A percentile compares a stretch with the other conserved stretches of the same genome.
These are phyloP conservation scores for Triticum dicoccoides DNA, from an alignment of 176 grass and related monocot species.

Conservation along the genomic window DNA sequence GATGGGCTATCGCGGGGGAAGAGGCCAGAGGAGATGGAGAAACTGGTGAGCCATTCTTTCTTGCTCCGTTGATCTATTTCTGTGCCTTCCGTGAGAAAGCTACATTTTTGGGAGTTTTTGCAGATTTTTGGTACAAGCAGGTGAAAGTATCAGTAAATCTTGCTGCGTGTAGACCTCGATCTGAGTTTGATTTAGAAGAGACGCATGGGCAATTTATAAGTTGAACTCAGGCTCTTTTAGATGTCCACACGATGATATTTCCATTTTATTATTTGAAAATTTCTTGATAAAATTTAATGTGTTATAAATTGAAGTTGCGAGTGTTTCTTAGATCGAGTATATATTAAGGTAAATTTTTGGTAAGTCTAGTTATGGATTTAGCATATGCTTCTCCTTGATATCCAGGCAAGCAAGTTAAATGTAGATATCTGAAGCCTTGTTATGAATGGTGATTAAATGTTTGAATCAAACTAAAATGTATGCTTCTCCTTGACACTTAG, in stretches of 20 bases:
- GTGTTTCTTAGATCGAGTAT: not conserved
- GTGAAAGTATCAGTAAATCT: not conserved
- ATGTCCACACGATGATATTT: not conserved
- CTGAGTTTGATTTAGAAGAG: not conserved
- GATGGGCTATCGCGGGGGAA: constrained; percentile 85
- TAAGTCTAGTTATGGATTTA: not conserved
- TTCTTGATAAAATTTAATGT: not conserved
- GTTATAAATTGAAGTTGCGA: not conserved
- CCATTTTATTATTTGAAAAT: not conserved
- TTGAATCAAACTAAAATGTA: not conserved
- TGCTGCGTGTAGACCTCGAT: not conserved
- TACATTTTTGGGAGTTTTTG: not conserved
- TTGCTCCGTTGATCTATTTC: not conserved
- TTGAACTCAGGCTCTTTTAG: not conserved
- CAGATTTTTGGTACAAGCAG: not conserved
- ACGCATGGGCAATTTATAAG: not conserved
- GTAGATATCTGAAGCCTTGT: not conserved
- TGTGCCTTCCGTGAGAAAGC: not conserved
- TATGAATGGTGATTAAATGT: not conserved
- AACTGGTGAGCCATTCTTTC: constrained; percentile 50
- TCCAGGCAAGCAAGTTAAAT: not conserved
- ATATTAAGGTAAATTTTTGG: not conserved
- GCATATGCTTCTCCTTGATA: not conserved
- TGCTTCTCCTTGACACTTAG: constrained; percentile 36
- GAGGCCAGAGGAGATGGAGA: constrained; percentile 90